Evolutionary conservation across 768 basidiomycete species (phyloP), one percentile per base, ranked within the genome.

Genomic region (Leccinum longicurvipes): DNA sequence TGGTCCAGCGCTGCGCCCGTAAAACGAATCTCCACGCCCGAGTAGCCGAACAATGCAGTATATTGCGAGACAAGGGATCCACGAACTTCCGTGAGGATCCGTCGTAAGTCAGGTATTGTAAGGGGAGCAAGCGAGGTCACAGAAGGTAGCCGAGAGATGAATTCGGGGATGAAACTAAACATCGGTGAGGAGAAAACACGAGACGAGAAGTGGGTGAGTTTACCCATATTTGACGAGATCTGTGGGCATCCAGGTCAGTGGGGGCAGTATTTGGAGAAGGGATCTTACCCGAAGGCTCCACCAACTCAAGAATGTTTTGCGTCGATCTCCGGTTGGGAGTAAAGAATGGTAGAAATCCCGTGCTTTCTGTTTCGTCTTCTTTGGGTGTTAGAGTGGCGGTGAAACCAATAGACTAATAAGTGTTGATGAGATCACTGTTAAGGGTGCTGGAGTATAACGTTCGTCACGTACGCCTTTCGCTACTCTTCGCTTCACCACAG

Each of bases 41-140:
- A 92, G 63, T 87, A 87, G 27, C 81, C 84, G 67, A 95, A 94
- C 36, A 93, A 77, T 4, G 91, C 82, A 25, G 83, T 84, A 63
- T 95, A 97, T 69, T 98, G 96, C 24, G 91, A 91, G 47, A 96
- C 79, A 14, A 98, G 79, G 3, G 93, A 93, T 17, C 95, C 93
- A 64, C 87, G 86, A 50, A 98, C 93, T 62, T 97, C 93, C 2
- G 90, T 91, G 42, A 98, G 79, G 55, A 98, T 91, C n/a, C 87
- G 82, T 25, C 93, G 83, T 17, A 98, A 79, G 70, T 98, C 96
- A 11, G 82, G 67, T 10, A 89, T 80, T 6, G 89, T 87, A 3
- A 98, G 78, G 6, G 90, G 87, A 6, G 87, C 72, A 6, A 98
- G 80, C 1, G 92, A 85, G 4, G 95, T 90, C 32, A 94, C 79